Evolutionary conservation across 495 filamentous ascomycete species (phyloP).

Genomic region (Lichina pygmaea): DNA sequence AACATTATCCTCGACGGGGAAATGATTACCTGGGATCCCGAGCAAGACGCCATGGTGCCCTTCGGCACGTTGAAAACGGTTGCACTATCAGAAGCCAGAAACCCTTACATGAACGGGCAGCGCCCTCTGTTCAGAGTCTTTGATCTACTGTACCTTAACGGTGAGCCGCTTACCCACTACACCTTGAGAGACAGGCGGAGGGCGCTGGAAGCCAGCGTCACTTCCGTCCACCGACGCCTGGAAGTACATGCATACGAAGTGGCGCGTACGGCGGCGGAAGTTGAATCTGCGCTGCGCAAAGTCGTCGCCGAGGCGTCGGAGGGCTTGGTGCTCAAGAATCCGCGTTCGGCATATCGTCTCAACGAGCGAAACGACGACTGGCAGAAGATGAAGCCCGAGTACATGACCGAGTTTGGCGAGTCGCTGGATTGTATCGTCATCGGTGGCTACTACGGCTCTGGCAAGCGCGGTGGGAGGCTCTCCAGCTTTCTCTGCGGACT

Average conservation of each 20-base stretch:
- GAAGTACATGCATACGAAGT: slow-evolving; percentile 56
- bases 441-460: slow-evolving; percentile 81
- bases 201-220: slow-evolving; percentile 41
- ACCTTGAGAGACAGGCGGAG: slow-evolving; percentile 56
- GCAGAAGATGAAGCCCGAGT: slow-evolving; percentile 98
- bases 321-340: slow-evolving; percentile 85
- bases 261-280: slow-evolving; percentile 36
- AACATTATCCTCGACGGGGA: slow-evolving; percentile 88
- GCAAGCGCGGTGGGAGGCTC: slow-evolving; percentile 53
- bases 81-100: slow-evolving; percentile 53
- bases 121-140: slow-evolving; percentile 72
- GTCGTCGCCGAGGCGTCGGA: slow-evolving; percentile 77
- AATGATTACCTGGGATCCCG: slow-evolving; percentile 98
- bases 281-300: slow-evolving; percentile 52
- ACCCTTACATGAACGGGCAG: slow-evolving; percentile 42
- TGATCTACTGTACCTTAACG: slow-evolving; percentile 78
- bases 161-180: slow-evolving; percentile 48
- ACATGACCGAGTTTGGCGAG: slow-evolving; percentile 94
- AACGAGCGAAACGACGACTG: slow-evolving; percentile 90
- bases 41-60: slow-evolving; percentile 52
- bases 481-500: slow-evolving; percentile 77
- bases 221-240: slow-evolving; percentile 38
- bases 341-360: slow-evolving; percentile 55
- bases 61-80: slow-evolving; percentile 91
- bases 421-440: slow-evolving; percentile 70